Base-by-base conservation (phyloP, 805 yeast genomes). In the Candida boleticola region DNA sequence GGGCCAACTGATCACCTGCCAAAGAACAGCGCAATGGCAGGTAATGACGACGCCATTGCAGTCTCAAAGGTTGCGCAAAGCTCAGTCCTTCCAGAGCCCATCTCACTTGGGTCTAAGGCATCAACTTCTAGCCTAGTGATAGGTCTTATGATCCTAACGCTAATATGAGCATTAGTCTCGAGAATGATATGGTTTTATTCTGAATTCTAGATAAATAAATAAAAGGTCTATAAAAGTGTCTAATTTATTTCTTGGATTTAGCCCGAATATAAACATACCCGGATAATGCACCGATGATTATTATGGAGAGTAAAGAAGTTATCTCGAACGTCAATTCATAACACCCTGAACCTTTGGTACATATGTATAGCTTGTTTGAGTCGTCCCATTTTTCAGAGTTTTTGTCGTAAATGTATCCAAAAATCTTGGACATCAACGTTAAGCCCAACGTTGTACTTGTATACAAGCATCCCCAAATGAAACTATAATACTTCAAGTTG, bases 381-480 rank as follows among this genome's bases (percentile, higher is more conserved):
- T 47, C 46, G 41, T 55, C 53, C 51, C 52, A 50, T 6, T 19
- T 37, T 21, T 38, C 42, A 21, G 64, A 54, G 36, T 63, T 57
- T 17, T 27, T 26, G 41, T 64, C 69, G 41, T 62, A 63, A 11
- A 59, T 39, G 37, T 51, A 43, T 1, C 68, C 69, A 43, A 64
- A 64, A 10, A 63, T 29, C 38, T 61, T 63, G 11, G 61, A 58
- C 58, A 64, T 55, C 9, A 62, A 32, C 4, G 66, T 52, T 36
- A 63, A 51, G 1, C 68, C 68, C 33, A 63, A 46, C 6, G 60
- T 55, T 2, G 68, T 63, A 41, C 63, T 56, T 11, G 65, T 55
- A 46, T 62, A 62, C 55, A 58, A 54, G 3, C 60, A 37, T 3
- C 68, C 69, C 69, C 69, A 64, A 11, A 64, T 49, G 29, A 61